Base-by-base conservation (phyloP, 805 yeast species). In the Candida patagonica region DNA sequence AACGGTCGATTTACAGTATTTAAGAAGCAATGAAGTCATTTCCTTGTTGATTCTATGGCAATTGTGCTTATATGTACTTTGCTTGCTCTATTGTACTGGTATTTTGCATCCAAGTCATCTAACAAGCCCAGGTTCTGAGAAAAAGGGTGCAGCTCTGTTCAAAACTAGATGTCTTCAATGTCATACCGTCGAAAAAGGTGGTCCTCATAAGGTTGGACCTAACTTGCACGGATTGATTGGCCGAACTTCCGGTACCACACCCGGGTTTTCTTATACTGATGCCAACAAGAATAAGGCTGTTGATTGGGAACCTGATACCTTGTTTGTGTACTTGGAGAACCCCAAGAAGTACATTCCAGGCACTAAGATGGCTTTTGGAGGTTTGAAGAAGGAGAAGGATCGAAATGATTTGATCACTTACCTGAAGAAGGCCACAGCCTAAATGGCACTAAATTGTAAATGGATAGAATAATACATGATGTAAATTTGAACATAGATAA, bases 261-360 rank as follows among this genome's bases (percentile, higher is more conserved):
- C 68, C 43, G 98, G 97, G 53, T 92, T 70, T 78, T 80, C 95
- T 38, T 92, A 85, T 79, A 87, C 97, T 44, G 98, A 92, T 55
- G 97, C 98, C 65, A 89, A 89, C 85, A 84, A 85, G 78, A 81
- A 80, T 74, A 87, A 87, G 72, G 94, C 87, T 62, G 94, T 92
- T 49, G 56, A 57, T 45, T 92, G 98, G 98, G 56, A 61, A 53
- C 87, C 78, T 61, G 87, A 87, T 64, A 76, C 86, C 66, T 76
- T 92, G 82, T 74, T 81, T 57, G 95, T 84, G 67, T 92, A 92
- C 81, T 78, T 92, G 69, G 94, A 83, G 71, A 92, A 92, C 84
- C 98, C 98, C 73, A 92, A 92, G 94, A 92, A 92, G 75, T 92
- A 87, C 76, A 87, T 92, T 57, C 98, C 98, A 65, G 98, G 98